Percentiles rank a stretch among this genome's conserved stretches.
These are phyloP conservation scores for Hemileccinum rubropunctum DNA, from an alignment of 768 basidiomycete genomes.

Conservation along the genomic window DNA sequence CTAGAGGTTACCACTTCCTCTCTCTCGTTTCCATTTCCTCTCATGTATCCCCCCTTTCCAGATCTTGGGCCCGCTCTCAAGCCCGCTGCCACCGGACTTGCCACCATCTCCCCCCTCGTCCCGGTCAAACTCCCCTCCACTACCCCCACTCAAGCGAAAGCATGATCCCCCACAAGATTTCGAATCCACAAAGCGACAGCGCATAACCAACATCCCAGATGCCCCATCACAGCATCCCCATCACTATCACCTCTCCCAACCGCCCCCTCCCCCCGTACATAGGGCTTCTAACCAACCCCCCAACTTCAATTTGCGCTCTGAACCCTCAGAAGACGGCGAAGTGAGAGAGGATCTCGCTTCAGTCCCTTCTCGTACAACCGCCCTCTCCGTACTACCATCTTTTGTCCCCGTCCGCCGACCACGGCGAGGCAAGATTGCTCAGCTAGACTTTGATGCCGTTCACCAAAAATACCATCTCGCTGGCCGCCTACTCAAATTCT, in stretches of 20 bases:
- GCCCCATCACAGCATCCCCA: slow-evolving; percentile 27
- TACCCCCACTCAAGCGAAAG: slow-evolving; percentile 38
- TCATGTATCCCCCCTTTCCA: slow-evolving; percentile 19
- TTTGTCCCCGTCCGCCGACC: slow-evolving; percentile 64
- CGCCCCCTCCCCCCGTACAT: slow-evolving; percentile 16
- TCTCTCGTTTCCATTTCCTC: slow-evolving; percentile 12
- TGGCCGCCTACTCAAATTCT: slow-evolving; percentile 79
- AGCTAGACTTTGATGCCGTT: slow-evolving; percentile 52
- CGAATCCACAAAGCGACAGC: slow-evolving; percentile 32
- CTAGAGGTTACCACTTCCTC: slow-evolving; percentile 34
- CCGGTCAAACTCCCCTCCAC: slow-evolving; percentile 40
- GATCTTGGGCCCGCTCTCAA: slow-evolving; percentile 40
- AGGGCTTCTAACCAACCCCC: slow-evolving; percentile 23
- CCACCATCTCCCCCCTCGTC: slow-evolving; percentile 47
- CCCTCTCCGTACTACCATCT: slow-evolving; percentile 32
- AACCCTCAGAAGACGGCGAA: slow-evolving; percentile 47
- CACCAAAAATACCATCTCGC: slow-evolving; percentile 68
- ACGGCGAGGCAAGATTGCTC: slow-evolving; percentile 52
- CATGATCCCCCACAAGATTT: slow-evolving; percentile 26
- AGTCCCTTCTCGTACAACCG: slow-evolving; percentile 21
- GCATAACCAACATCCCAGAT: slow-evolving; percentile 25
- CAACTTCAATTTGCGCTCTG: slow-evolving; percentile 32
- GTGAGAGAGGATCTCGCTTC: slow-evolving; percentile 39
- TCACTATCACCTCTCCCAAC: slow-evolving; percentile 29
- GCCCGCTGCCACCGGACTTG: slow-evolving; percentile 43